Evolutionary conservation across 2,329 filamentous ascomycete species (phyloP).

Genomic region (Penicillium sp.): DNA sequence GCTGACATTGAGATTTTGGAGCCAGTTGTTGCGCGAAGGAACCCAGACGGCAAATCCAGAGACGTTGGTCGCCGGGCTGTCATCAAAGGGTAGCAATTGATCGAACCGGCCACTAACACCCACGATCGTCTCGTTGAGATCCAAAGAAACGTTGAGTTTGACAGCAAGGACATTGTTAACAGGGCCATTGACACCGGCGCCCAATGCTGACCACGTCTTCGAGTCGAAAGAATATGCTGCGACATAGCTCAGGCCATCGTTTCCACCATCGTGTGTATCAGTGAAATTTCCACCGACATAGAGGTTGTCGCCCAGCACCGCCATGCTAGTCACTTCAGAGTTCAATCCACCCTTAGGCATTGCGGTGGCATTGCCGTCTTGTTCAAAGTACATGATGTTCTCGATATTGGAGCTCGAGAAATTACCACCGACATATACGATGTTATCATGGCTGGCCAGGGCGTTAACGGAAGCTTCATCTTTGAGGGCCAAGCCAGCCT

Average conservation of each 20-base stretch:
- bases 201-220: slow-evolving; percentile 67
- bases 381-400: slow-evolving; percentile 74
- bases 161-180: slow-evolving; percentile 71
- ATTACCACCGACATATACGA: slow-evolving; percentile 71
- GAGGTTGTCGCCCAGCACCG: slow-evolving; percentile 55
- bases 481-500: slow-evolving; percentile 63
- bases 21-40: slow-evolving; percentile 73
- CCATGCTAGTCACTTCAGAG: slow-evolving; percentile 63
- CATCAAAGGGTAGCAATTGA: slow-evolving; percentile 56
- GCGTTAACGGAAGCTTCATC: no score
- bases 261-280: slow-evolving; percentile 55
- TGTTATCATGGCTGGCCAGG: slow-evolving; percentile 53
- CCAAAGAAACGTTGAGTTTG: slow-evolving; percentile 64
- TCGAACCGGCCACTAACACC: slow-evolving; percentile 73
- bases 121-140: slow-evolving; percentile 62
- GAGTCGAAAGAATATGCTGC: slow-evolving; percentile 63
- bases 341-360: slow-evolving; percentile 68
- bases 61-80: slow-evolving; percentile 53
- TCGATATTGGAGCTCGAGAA: slow-evolving; percentile 61
- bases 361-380: slow-evolving; percentile 53
- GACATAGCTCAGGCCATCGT: slow-evolving; percentile 60
- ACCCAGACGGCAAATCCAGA: slow-evolving; percentile 87
- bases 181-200: slow-evolving; percentile 72
- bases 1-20: slow-evolving; percentile 63
- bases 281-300: slow-evolving; percentile 83